Percentiles rank a stretch among this genome's conserved stretches.
phyloP scores from a whole-genome alignment of 108 stramenopile species.

The Cylindrotheca fusiformis region DNA sequence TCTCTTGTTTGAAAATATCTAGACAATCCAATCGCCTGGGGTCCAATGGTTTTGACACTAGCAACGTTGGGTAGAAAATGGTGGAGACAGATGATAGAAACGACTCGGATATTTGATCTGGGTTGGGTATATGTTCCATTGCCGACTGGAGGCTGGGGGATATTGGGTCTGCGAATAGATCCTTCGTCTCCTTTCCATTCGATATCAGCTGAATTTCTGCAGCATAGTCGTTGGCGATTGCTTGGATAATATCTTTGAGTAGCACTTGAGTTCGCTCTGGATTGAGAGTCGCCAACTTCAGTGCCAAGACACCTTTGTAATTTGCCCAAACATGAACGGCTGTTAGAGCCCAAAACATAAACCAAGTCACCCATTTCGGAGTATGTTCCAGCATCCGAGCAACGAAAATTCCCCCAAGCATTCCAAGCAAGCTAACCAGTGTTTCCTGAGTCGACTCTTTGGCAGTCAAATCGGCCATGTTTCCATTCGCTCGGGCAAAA shows the following conservation, averaged over 20 bases:
- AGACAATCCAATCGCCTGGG: slow-evolving; percentile 7
- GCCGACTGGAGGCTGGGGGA: slow-evolving; percentile 9
- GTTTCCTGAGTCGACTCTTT: slow-evolving; percentile 97
- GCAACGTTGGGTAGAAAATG: slow-evolving; percentile 26
- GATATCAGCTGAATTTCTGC: neutral
- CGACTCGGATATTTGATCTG: slow-evolving; percentile 31
- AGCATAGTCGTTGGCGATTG: slow-evolving; percentile 4
- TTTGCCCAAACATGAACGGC: slow-evolving; percentile 92
- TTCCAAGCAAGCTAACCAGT: slow-evolving; percentile 88
- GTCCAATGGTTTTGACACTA: slow-evolving; percentile 4
- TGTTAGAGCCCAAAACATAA: slow-evolving; percentile 77
- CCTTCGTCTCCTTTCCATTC: slow-evolving; percentile 1
- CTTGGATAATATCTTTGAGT: slow-evolving; percentile 11
- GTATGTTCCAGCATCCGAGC: slow-evolving; percentile 41
- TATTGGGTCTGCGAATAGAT: neutral
- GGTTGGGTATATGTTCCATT: slow-evolving; percentile 7
- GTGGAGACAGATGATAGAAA: slow-evolving; percentile 23
- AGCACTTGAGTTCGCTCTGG: slow-evolving; percentile 39
- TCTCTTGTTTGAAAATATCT: slow-evolving; percentile 2
- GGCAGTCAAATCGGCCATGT: slow-evolving; percentile 91
- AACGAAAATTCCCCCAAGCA: slow-evolving; percentile 70
- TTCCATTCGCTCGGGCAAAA: slow-evolving; percentile 64
- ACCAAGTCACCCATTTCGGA: slow-evolving; percentile 52
- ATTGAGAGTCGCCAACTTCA: slow-evolving; percentile 84
- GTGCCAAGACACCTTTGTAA: slow-evolving; percentile 74